Conservation (phyloP, 129 eudicot species). For the Smallanthus sonchifolius region DNA sequence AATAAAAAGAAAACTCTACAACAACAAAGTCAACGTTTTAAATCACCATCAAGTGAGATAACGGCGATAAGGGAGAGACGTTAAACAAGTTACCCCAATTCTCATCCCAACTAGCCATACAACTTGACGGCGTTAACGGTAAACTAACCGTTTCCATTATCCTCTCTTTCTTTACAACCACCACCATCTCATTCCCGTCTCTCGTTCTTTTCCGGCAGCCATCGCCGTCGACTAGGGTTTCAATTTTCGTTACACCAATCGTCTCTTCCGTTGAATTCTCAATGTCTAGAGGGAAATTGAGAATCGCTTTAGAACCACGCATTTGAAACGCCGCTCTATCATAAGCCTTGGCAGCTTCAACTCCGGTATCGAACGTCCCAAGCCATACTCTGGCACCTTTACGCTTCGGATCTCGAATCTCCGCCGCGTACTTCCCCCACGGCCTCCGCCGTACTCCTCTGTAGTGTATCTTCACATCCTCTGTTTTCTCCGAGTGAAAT, state of each 20-base stretch:
- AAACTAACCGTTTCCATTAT: background rate
- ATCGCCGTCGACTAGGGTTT: background rate
- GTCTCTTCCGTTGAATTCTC: background rate
- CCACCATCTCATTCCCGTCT: constrained; percentile 17
- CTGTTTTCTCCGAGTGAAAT: background rate
- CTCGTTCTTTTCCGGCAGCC: constrained; percentile 10
- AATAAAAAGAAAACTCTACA: background rate
- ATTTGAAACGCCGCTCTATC: constrained; percentile 24
- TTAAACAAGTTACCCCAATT: background rate
- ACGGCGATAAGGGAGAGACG: constrained; percentile 2
- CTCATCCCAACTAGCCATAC: constrained; percentile 11
- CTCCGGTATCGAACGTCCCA: constrained; percentile 22
- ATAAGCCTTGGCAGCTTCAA: constrained; percentile 27
- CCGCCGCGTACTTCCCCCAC: constrained; percentile 32
- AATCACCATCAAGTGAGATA: constrained; percentile 16
- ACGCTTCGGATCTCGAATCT: constrained; percentile 31
- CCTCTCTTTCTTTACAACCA: constrained; percentile 22
- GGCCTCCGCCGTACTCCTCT: constrained; percentile 28
- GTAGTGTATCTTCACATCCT: constrained; percentile 17
- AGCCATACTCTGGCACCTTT: constrained; percentile 25
- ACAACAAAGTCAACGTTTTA: background rate
- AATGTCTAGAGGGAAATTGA: constrained; percentile 16
- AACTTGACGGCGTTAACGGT: constrained; percentile 19
- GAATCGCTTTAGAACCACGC: constrained; percentile 25
- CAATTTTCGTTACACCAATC: background rate